Evolutionary conservation across 2,329 filamentous ascomycete genomes (phyloP), one percentile per base, ranked within the genome.

Genomic region (Aspergillus japonicus): DNA sequence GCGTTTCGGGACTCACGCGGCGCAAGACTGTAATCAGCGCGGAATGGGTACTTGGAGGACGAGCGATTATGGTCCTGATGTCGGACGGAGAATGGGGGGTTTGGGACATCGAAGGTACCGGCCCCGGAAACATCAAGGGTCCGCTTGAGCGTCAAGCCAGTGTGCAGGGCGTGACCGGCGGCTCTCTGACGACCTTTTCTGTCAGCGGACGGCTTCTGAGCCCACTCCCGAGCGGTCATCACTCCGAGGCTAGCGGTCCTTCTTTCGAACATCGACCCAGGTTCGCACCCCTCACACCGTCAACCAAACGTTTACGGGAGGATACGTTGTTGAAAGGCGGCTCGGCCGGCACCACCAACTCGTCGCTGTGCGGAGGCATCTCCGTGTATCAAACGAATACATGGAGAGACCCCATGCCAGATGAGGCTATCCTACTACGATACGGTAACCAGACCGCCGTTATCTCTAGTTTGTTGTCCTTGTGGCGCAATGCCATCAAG

Each of bases 71-170:
- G 66, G 78, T 76, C 4, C 69, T 82, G 49, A 71, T 81, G 50
- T 75, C 75, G 6, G 77, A 81, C 65, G 78, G 79, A 3, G 76
- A 80, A 68, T 82, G 79, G 78, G 80, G 80, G 16, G 73, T 82
- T 12, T 82, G 79, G 79, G 78, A 81, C 71, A 68, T 80, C 24
- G 79, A 81, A 68, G 75, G 75, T 29, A 73, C 76, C 21, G 78
- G 78, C 3, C 78, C 78, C 4, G 76, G 74, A 16, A 71, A 69
- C 39, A 66, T 69, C 5, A 75, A 77, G 59, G 77, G 74, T 16
- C 75, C 76, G 21, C 66, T 77, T 47, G 71, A 73, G 53, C 72
- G 72, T 35, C 74, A 78, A 63, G 64, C 70, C 10, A 77, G 69
- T 52, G 67, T 76, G 3, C 71, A 76, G 47, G 77, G 75, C 21